Conservation (phyloP, 1,284 basidiomycete genomes). For the Rhizoctonia solani region DNA sequence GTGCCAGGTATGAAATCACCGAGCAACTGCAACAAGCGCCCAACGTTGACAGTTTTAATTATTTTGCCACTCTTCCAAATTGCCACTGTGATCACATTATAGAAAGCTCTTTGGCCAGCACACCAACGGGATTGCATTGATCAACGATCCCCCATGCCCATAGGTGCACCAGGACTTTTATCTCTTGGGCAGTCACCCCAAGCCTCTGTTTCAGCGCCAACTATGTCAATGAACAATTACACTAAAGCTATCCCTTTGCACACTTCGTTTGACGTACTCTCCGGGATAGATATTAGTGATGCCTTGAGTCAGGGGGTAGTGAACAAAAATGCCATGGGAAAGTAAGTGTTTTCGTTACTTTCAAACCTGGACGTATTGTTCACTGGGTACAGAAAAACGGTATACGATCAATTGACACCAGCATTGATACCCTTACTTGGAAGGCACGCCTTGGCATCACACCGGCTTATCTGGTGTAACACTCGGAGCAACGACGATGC, state of each 20-base stretch:
- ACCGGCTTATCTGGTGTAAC: slow-evolving; percentile 24
- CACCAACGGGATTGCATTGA: background rate
- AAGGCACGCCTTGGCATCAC: slow-evolving; percentile 10
- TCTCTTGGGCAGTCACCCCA: background rate
- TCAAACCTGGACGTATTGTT: background rate
- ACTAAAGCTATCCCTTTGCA: background rate
- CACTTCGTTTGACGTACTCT: too few relatives aligned
- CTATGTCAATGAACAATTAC: background rate
- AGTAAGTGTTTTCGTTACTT: background rate
- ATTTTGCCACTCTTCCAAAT: slow-evolving; percentile 16
- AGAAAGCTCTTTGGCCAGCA: slow-evolving; percentile 8
- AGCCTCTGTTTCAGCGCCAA: background rate
- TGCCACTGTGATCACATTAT: background rate
- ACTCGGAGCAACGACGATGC: slow-evolving; percentile 9
- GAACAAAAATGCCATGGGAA: slow-evolving; percentile 20
- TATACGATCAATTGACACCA: slow-evolving; percentile 23
- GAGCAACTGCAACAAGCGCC: background rate
- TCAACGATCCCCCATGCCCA: slow-evolving; percentile 11
- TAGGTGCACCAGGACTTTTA: background rate
- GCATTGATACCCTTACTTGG: slow-evolving; percentile 13
- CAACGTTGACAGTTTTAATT: background rate
- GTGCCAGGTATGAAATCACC: slow-evolving; percentile 20
- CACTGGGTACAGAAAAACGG: background rate
- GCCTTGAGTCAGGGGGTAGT: background rate
- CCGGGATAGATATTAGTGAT: slow-evolving; percentile 2